Base-by-base conservation (phyloP, 2,329 filamentous ascomycete species). In the Fusarium torreyae region DNA sequence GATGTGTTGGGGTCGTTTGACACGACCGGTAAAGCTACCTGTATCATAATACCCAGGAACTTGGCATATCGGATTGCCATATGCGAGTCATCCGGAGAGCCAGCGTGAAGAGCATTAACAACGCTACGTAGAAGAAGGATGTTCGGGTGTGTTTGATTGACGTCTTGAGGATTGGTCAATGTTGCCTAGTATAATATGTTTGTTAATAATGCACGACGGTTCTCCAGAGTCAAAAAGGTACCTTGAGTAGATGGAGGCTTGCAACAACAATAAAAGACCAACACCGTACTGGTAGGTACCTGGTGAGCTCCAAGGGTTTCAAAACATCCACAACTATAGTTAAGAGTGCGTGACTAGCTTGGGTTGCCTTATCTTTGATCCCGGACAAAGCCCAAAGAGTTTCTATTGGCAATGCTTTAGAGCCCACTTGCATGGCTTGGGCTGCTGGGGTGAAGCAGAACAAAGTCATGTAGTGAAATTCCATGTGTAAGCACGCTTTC, bases 261-360 rank as follows among this genome's bases (percentile, higher is more conserved):
- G 63, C 63, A 22, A 48, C 52, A 13, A 67, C 63, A n/a, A 69
- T 52, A n/a, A 66, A 68, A 2, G 66, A 38, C 66, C 63, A 69
- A 26, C 57, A 61, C 7, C 58, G 33, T 3, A 69, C 66, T 18
- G 63, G 66, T n/a, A 67, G 42, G 28, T 57, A 63, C 0, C 31
- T 31, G 28, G 63, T 52, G 8, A 62, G 33, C 20, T 44, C 57
- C 10, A 31, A 40, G 3, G 58, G 55, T 15, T 63, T 54, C 6
- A 63, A 42, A 2, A 60, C 49, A 24, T 67, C 48, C 8, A 63
- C 57, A 18, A 64, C 36, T 1, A 69, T 46, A 15, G 31, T 31
- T 6, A 69, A 50, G 13, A 69, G 39, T 7, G 57, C 55, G 31
- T 66, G 39, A 18, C 58, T 62, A 2, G 57, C 52, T 43, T 57